These are phyloP conservation scores for Agastache rugosa DNA, from an alignment of 257 asterid genomes.

Conservation along the genomic window DNA sequence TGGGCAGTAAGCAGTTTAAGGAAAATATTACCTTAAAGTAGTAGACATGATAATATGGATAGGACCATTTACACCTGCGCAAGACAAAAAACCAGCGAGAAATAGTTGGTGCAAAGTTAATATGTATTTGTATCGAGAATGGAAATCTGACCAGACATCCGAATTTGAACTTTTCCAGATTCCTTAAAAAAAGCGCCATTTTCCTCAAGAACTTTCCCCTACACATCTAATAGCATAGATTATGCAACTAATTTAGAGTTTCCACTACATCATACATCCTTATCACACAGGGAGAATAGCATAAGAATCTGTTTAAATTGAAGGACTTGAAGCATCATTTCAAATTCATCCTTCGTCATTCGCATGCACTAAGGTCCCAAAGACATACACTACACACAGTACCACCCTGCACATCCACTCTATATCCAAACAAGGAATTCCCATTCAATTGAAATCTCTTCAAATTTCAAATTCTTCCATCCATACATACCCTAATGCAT, in stretches of 20 bases:
- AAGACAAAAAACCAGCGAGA: conserved; percentile 19
- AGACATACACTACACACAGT: background rate
- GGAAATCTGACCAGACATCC: background rate
- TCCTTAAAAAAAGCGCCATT: background rate
- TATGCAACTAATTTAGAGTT: background rate
- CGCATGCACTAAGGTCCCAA: background rate
- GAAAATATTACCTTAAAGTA: conserved; percentile 41
- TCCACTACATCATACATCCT: conserved; percentile 13
- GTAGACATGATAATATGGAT: conserved; percentile 48
- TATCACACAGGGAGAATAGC: background rate
- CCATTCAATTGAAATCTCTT: conserved; percentile 1
- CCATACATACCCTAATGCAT: background rate
- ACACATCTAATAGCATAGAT: background rate
- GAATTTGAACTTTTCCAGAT: background rate
- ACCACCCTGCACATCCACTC: background rate
- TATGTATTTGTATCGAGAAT: background rate
- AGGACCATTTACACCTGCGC: conserved; percentile 58
- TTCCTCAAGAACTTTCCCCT: background rate
- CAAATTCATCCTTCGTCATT: background rate
- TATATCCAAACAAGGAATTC: background rate
- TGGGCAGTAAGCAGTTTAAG: background rate
- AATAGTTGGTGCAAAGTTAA: conserved; percentile 27
- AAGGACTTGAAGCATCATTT: background rate
- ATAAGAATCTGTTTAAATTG: background rate
- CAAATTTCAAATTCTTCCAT: background rate